Conservation (phyloP, 768 basidiomycete species). For the Kondoa malvinella region DNA sequence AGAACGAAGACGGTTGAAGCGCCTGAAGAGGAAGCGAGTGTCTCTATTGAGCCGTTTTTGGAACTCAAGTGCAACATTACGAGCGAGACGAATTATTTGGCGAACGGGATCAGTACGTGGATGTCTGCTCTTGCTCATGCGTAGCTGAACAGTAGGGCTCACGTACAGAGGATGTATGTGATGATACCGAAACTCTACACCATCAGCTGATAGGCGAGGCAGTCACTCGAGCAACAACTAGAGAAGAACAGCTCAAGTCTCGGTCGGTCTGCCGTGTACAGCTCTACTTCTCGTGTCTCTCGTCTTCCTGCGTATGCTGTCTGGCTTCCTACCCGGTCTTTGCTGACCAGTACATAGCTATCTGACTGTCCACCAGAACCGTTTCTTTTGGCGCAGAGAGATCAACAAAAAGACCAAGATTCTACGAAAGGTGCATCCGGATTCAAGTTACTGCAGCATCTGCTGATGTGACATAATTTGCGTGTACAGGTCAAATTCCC, state of each 20-base stretch:
- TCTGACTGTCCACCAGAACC: slow-evolving; percentile 82
- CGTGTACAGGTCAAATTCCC: slow-evolving; percentile 67
- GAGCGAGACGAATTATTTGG: slow-evolving; percentile 71
- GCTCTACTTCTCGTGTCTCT: slow-evolving; percentile 58
- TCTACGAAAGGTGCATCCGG: slow-evolving; percentile 40
- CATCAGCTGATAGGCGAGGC: background rate
- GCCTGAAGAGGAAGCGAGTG: slow-evolving; percentile 53
- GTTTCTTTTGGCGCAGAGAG: slow-evolving; percentile 85
- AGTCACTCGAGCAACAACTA: slow-evolving; percentile 75
- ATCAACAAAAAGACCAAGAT: slow-evolving; percentile 86
- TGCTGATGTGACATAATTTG: background rate
- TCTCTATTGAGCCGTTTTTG: slow-evolving; percentile 52
- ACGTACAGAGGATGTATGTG: slow-evolving; percentile 9
- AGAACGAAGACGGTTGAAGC: slow-evolving; percentile 71
- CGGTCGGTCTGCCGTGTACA: slow-evolving; percentile 64
- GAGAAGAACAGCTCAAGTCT: slow-evolving; percentile 68
- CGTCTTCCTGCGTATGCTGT: slow-evolving; percentile 54
- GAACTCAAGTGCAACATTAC: slow-evolving; percentile 89
- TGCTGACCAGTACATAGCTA: slow-evolving; percentile 14
- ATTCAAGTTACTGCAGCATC: background rate
- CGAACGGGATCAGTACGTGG: slow-evolving; percentile 56
- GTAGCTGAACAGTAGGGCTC: background rate
- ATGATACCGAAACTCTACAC: background rate
- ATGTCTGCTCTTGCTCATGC: background rate
- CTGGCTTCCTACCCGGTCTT: background rate